These are phyloP conservation scores for Leptographium flavum DNA, from an alignment of 2,329 filamentous ascomycete genomes.

Conservation along the genomic window DNA sequence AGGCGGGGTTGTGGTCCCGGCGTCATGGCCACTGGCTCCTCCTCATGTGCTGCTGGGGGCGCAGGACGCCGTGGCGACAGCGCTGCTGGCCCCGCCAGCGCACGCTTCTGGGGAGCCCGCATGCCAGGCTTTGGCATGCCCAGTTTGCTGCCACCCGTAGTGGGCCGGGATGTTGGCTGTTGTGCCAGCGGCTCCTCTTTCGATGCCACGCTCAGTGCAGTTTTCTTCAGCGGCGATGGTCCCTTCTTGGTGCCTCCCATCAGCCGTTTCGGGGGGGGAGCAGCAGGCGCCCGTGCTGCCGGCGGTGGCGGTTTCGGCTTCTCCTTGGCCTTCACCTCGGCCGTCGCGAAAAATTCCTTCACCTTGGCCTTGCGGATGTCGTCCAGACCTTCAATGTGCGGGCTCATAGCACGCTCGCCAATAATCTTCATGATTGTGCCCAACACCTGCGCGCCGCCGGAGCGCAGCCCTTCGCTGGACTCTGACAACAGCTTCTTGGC, in stretches of 20 bases:
- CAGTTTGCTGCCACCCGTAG: slow-evolving; percentile 28
- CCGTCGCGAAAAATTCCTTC: slow-evolving; percentile 77
- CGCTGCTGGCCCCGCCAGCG: slow-evolving; percentile 29
- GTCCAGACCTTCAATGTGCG: slow-evolving; percentile 80
- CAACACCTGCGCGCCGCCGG: slow-evolving; percentile 80
- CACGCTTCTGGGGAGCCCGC: slow-evolving; percentile 45
- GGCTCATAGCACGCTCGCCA: slow-evolving; percentile 89
- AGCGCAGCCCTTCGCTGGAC: slow-evolving; percentile 70
- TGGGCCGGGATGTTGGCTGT: slow-evolving; percentile 39
- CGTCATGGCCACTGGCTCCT: slow-evolving; percentile 30
- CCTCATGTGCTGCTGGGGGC: slow-evolving; percentile 30
- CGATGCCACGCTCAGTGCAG: slow-evolving; percentile 12
- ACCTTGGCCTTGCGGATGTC: slow-evolving; percentile 93
- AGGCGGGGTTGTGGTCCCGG: slow-evolving; percentile 42
- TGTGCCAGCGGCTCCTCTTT: slow-evolving; percentile 41
- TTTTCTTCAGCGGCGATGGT: slow-evolving; percentile 26
- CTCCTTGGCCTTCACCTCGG: slow-evolving; percentile 77
- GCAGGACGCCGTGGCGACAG: slow-evolving; percentile 39
- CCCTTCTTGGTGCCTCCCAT: slow-evolving; percentile 33
- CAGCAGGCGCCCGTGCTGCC: slow-evolving; percentile 27
- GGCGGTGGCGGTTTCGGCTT: slow-evolving; percentile 72
- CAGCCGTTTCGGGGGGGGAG: slow-evolving; percentile 29
- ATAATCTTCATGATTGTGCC: slow-evolving; percentile 98
- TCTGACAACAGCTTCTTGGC: slow-evolving; percentile 84
- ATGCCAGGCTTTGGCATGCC: slow-evolving; percentile 42